phyloP scores from a whole-genome alignment of 495 filamentous ascomycete genomes.

The Lineolata rhizophorae region DNA sequence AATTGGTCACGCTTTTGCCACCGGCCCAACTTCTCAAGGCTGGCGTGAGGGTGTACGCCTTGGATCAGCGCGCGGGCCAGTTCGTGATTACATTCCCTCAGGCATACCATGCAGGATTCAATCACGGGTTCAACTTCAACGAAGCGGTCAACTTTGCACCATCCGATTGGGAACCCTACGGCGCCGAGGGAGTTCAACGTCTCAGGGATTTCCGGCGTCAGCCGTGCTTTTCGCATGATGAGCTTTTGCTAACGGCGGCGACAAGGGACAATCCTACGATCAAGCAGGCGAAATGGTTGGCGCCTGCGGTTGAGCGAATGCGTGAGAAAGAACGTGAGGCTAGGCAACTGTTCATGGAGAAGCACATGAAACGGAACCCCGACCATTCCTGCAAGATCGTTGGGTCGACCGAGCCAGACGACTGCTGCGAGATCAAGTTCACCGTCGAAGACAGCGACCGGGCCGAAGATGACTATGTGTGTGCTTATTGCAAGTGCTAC shows the following conservation, averaged over 20 bases:
- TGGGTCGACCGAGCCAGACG: slow-evolving; percentile 10
- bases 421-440: slow-evolving; percentile 8
- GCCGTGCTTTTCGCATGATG: slow-evolving; percentile 94
- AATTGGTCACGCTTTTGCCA: slow-evolving; percentile 82
- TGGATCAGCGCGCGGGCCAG: slow-evolving; percentile 86
- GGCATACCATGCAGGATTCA: slow-evolving; percentile 30
- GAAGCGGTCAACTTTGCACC: slow-evolving; percentile 98
- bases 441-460: slow-evolving; percentile 8
- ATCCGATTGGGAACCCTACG: slow-evolving; percentile 88
- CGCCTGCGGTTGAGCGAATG: slow-evolving; percentile 63
- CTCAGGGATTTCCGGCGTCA: slow-evolving; percentile 75
- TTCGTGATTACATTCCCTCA: slow-evolving; percentile 60
- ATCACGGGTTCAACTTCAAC: slow-evolving; percentile 78
- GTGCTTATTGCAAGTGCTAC: slow-evolving; percentile 78
- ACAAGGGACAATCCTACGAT: slow-evolving; percentile 53
- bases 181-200: slow-evolving; percentile 65
- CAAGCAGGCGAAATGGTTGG: slow-evolving; percentile 84
- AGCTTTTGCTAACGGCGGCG: slow-evolving; percentile 77
- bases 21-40: slow-evolving; percentile 90
- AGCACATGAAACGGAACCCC: slow-evolving; percentile 20
- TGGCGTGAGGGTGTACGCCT: slow-evolving; percentile 77
- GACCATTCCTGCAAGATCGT: slow-evolving; percentile 26
- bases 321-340: slow-evolving; percentile 46
- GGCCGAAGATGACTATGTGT: slow-evolving; percentile 73
- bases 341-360: slow-evolving; percentile 41